Base-by-base conservation (phyloP, 2,329 filamentous ascomycete species). In the Paramyrothecium sp. region DNA sequence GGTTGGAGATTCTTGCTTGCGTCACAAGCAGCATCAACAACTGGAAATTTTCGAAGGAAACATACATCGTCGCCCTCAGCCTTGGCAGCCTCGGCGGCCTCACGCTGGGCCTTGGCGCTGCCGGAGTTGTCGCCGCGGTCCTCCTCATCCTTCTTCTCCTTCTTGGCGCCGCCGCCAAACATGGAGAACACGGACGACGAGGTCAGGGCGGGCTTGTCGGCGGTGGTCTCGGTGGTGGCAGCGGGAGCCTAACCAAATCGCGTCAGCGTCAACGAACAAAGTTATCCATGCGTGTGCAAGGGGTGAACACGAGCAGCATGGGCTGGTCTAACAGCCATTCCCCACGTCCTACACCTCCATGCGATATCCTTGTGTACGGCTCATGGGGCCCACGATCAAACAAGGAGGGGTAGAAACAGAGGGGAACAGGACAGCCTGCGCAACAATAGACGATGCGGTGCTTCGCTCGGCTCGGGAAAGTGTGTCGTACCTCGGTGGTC, bases 101-200 rank as follows among this genome's bases (percentile, higher is more conserved):
- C 83, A 62, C 83, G 82, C 75, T 91, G 87, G 58, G 89, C 89
- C 82, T 95, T 95, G 70, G 91, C 89, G 74, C 90, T 92, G 69
- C 93, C 93, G 64, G 91, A 96, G 73, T 88, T 91, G 74, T 97
- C 93, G 65, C 92, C 89, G 63, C 87, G 89, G 66, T 90, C 92
- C 71, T 91, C 90, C 4, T 69, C 81, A 58, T 91, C 89, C 84
- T 95, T 96, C 84, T 92, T 93, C 81, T 95, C 91, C 83, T 97
- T 98, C 87, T 96, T 96, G 60, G 91, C 91, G 61, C 95, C 95
- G 63, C 95, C 95, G 67, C 95, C 95, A 73, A 99, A 99, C 95
- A 99, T 98, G 76, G 91, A 94, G 82, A 98, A 98, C 63, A 98
- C 91, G 66, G 85, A 82, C 10, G 85, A 85, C 19, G 81, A 81